These are phyloP conservation scores for Castanea sativa DNA, from an alignment of 306 rosid species.

Conservation along the genomic window DNA sequence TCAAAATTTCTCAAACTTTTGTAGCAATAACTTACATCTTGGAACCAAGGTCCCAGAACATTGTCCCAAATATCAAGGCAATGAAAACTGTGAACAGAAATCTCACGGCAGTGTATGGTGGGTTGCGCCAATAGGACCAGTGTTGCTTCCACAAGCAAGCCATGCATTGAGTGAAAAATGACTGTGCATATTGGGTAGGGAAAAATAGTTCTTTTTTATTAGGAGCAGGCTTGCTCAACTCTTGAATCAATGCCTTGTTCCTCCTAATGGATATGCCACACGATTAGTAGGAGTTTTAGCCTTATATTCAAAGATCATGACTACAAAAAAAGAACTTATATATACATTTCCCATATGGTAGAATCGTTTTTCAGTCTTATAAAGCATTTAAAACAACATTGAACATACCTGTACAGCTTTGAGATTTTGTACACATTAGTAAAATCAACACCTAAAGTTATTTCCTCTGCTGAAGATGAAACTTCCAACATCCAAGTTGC, in stretches of 20 bases:
- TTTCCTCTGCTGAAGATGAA: conserved; percentile 40
- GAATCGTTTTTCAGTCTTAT: not conserved
- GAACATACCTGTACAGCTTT: conserved; percentile 35
- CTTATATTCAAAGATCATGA: no score
- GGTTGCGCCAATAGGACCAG: conserved; percentile 48
- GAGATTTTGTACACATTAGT: conserved; percentile 31
- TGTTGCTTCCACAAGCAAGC: conserved; percentile 54
- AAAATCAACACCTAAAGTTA: conserved; percentile 39
- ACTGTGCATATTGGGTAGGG: conserved; percentile 25
- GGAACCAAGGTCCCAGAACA: conserved; percentile 49
- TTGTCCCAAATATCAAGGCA: conserved; percentile 40
- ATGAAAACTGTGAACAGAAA: conserved; percentile 24
- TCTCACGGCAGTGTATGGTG: conserved; percentile 35
- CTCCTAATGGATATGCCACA: conserved; percentile 24
- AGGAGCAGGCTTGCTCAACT: conserved; percentile 34
- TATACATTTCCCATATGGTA: not conserved
- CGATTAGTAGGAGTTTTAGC: not conserved
- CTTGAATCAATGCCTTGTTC: conserved; percentile 35
- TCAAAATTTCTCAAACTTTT: not conserved
- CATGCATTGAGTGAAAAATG: conserved; percentile 28
- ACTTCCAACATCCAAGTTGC: conserved; percentile 62
- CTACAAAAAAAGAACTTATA: not conserved
- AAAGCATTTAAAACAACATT: not conserved
- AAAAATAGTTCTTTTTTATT: conserved; percentile 35
- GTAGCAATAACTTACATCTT: conserved; percentile 23